These are phyloP conservation scores for Kwoniella sp. DNA, from an alignment of 768 basidiomycete species.

Conservation along the genomic window DNA sequence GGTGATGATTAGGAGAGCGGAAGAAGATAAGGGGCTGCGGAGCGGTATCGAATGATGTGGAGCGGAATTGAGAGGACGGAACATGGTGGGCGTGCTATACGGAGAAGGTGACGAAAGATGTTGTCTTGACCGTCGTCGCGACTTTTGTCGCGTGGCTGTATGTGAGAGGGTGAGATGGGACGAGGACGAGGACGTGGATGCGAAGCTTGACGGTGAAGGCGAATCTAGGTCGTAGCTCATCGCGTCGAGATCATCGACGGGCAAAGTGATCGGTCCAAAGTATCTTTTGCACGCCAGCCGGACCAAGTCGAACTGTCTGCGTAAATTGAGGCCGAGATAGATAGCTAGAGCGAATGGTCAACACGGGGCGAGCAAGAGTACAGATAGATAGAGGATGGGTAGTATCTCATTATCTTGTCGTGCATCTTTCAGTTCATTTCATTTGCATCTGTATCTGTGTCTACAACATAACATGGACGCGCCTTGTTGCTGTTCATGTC, in stretches of 20 bases:
- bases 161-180: background rate
- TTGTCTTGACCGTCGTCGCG: background rate
- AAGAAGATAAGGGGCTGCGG: background rate
- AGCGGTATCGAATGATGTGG: background rate
- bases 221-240: background rate
- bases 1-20: constrained; percentile 14
- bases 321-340: too few species aligned
- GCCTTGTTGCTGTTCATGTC: background rate
- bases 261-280: too few species aligned
- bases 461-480: background rate
- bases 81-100: too few species aligned
- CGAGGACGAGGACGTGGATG: background rate
- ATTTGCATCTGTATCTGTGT: too few species aligned
- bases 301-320: too few species aligned
- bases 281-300: too few species aligned
- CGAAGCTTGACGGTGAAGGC: background rate
- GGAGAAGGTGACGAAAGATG: background rate
- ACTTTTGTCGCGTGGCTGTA: background rate
- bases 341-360: too few species aligned
- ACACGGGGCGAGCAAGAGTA: too few species aligned
- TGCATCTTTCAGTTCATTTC: too few species aligned
- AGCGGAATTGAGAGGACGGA: too few species aligned
- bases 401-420: too few species aligned
- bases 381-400: too few species aligned
- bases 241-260: background rate